Evolutionary conservation across 108 stramenopile species (phyloP), one percentile per base, ranked within the genome.

Genomic region (Thalassiosira profunda): DNA sequence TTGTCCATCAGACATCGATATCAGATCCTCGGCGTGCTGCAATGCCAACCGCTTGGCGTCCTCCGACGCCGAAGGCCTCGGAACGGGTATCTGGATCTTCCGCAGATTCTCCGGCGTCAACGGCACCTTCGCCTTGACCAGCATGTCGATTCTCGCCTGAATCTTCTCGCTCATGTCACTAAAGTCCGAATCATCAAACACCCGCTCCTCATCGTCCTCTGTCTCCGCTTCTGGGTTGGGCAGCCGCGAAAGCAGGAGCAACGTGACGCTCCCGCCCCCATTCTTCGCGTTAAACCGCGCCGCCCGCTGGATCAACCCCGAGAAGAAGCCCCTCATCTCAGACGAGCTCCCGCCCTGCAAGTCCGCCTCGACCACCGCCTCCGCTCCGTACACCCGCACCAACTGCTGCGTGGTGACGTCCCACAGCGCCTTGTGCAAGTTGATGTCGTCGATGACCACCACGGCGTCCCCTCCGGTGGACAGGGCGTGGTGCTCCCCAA

Each of bases 1-100:
- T 67, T 96, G 95, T 20, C 95, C 95, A 64, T 96, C 95, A 15
- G 89, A 89, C 95, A 96, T 96, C 46, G 89, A 90, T 36, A 96
- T 96, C 49, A 96, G 60, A 54, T 96, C 95, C 63, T 96, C 95
- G 5, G 92, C 80, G 58, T 93, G 92, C 58, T 93, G 90, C 17
- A 91, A 59, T n/a, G 74, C 88, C 8, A 93, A 48, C n/a, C 85
- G 80, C 41, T 89, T 79, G 44, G 58, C 58, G 35, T 86, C 78
- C 78, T 93, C 95, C 9, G 60, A 41, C 9, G 42, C 80, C 3
- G 84, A 82, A 2, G 83, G 74, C 18, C 31, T 35, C 20, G 95
- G 95, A 10, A 90, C 49, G 17, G 95, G 95, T 26, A 96, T 89
- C 45, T 90, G 72, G 28, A 96, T 88, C 67, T 93, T 96, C 26